A percentile compares a stretch with the other conserved stretches of the same genome.
phyloP scores from a whole-genome alignment of 2,329 filamentous ascomycete species.

The Beauveria brongniartii region DNA sequence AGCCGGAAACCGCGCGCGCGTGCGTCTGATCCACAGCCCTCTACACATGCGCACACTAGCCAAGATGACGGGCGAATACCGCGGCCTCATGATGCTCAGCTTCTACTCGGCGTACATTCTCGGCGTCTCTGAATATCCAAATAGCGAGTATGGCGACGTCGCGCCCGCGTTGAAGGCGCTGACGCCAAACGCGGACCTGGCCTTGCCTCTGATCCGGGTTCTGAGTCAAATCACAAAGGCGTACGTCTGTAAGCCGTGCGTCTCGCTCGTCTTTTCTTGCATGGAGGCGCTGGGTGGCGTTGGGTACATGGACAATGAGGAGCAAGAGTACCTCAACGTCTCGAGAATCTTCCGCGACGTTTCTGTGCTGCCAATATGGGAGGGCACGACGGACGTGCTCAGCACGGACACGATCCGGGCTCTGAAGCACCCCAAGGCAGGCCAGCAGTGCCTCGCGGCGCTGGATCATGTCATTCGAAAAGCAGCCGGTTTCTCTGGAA shows the following conservation, averaged over 20 bases:
- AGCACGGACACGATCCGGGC: slow-evolving; percentile 42
- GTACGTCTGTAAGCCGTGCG: slow-evolving; percentile 42
- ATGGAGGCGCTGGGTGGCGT: slow-evolving; percentile 61
- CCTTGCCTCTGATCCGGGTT: slow-evolving; percentile 42
- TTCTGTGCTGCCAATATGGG: slow-evolving; percentile 59
- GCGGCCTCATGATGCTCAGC: slow-evolving; percentile 46
- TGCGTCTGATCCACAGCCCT: slow-evolving; percentile 41
- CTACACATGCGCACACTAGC: slow-evolving; percentile 53
- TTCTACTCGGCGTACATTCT: slow-evolving; percentile 47
- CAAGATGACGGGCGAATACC: slow-evolving; percentile 45
- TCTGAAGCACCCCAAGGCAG: slow-evolving; percentile 35
- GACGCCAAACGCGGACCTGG: slow-evolving; percentile 25
- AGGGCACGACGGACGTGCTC: slow-evolving; percentile 65
- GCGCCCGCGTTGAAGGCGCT: slow-evolving; percentile 21
- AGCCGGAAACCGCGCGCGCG: slow-evolving; percentile 33
- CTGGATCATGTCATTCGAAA: slow-evolving; percentile 32
- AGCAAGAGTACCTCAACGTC: slow-evolving; percentile 57
- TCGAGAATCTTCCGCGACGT: slow-evolving; percentile 58
- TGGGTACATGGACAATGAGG: slow-evolving; percentile 56
- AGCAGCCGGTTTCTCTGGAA: slow-evolving; percentile 18
- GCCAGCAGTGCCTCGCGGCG: slow-evolving; percentile 30
- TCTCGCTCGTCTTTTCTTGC: slow-evolving; percentile 43
- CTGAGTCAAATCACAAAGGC: slow-evolving; percentile 55
- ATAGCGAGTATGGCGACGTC: background rate
- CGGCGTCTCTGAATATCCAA: slow-evolving; percentile 43